Conservation (phyloP, 441 rosid species). For the Rhodomyrtus psidioides region DNA sequence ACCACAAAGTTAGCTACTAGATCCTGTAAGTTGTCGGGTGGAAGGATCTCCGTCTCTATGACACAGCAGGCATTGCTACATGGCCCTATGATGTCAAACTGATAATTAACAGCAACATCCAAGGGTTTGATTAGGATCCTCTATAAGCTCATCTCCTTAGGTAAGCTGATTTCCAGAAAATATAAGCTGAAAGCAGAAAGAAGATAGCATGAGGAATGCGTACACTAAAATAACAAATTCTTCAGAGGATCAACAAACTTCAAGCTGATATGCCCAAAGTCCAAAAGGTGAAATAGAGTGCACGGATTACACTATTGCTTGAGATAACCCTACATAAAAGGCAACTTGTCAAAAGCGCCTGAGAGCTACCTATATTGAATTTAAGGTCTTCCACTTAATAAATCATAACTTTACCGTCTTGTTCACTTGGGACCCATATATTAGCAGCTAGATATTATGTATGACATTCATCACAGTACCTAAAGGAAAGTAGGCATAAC, state of each 20-base stretch:
- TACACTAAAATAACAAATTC: background rate
- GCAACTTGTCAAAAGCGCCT: background rate
- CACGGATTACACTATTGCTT: background rate
- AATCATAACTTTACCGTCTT: background rate
- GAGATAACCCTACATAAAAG: background rate
- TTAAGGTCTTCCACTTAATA: background rate
- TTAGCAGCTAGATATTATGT: background rate
- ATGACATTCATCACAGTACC: background rate
- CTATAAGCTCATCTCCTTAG: conserved; percentile 65
- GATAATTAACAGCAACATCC: background rate
- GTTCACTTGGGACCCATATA: background rate
- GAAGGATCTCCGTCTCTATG: background rate
- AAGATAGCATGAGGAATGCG: background rate
- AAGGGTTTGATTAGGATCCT: background rate
- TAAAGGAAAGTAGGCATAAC: background rate
- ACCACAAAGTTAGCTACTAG: background rate
- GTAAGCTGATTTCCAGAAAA: conserved; percentile 83
- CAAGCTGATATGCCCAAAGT: background rate
- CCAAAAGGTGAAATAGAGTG: background rate
- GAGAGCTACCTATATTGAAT: background rate
- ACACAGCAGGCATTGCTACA: background rate
- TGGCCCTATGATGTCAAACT: background rate
- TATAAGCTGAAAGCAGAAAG: conserved; percentile 60
- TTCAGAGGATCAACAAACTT: background rate
- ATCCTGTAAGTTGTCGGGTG: background rate